A percentile compares a stretch with the other conserved stretches of the same genome.
Conservation (phyloP, 1,139 yeast species). For the Pichia terricola region DNA sequence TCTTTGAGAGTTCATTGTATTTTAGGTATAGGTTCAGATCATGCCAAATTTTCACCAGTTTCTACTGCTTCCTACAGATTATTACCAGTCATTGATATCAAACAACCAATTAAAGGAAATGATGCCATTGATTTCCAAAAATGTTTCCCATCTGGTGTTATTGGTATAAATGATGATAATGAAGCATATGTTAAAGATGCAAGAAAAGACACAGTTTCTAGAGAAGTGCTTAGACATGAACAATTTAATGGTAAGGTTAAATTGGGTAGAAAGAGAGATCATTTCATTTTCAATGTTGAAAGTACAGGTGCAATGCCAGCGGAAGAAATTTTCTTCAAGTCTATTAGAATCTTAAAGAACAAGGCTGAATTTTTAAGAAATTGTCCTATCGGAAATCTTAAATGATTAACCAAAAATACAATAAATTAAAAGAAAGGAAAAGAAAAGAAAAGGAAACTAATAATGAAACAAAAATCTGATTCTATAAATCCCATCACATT, state of each 20-base stretch:
- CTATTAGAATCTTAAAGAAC: conserved; percentile 73
- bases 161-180: conserved; percentile 60
- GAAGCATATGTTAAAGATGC: conserved; percentile 80
- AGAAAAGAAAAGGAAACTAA: neutral
- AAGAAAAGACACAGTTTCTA: conserved; percentile 89
- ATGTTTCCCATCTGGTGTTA: conserved; percentile 91
- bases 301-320: conserved; percentile 96
- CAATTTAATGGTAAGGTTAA: conserved; percentile 85
- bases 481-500: no score
- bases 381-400: conserved; percentile 60
- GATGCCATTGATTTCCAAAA: conserved; percentile 71
- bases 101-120: conserved; percentile 64
- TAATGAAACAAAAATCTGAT: no score
- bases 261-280: conserved; percentile 85
- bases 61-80: conserved; percentile 95
- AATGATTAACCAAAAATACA: conserved; percentile 7
- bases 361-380: conserved; percentile 76
- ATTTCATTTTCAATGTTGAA: conserved; percentile 88
- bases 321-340: conserved; percentile 86
- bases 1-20: conserved; percentile 84
- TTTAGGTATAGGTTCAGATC: conserved; percentile 88
- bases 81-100: conserved; percentile 81
- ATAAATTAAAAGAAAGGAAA: neutral
- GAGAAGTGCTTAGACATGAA: conserved; percentile 90
- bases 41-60: conserved; percentile 95